A percentile compares a stretch with the other conserved stretches of the same genome.
These are phyloP conservation scores for Antrodiella citrinella DNA, from an alignment of 768 basidiomycete species.

Conservation along the genomic window DNA sequence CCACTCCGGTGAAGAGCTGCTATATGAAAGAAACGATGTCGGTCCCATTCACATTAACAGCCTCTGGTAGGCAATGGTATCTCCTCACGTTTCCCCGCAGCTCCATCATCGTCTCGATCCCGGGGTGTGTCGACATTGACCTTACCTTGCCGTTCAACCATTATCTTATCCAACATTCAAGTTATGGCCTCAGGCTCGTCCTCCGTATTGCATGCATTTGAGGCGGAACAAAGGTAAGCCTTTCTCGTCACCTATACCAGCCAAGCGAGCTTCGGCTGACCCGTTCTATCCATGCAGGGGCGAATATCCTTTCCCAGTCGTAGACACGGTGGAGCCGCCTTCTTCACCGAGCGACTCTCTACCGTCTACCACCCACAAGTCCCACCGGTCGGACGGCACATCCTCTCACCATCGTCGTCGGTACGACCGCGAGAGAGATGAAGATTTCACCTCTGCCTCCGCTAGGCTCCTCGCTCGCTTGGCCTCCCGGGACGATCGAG, in stretches of 20 bases:
- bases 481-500: constrained; percentile 13
- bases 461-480: constrained; percentile 17
- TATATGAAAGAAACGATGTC: constrained; percentile 8
- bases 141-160: constrained; percentile 6
- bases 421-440: constrained; percentile 12
- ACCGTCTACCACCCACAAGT: constrained; percentile 13
- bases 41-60: constrained; percentile 5
- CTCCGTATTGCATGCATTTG: constrained; percentile 9
- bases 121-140: background rate
- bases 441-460: constrained; percentile 5
- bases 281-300: constrained; percentile 5
- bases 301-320: constrained; percentile 16
- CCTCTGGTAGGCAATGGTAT: constrained; percentile 9
- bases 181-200: constrained; percentile 1
- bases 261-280: background rate
- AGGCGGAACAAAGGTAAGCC: constrained; percentile 14
- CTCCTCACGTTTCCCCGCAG: constrained; percentile 8
- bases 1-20: constrained; percentile 8
- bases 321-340: constrained; percentile 10
- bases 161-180: constrained; percentile 3
- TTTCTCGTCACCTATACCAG: background rate
- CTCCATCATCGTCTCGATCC: constrained; percentile 5
- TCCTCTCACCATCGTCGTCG: constrained; percentile 10
- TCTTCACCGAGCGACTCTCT: constrained; percentile 15
- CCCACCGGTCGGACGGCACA: constrained; percentile 7